phyloP scores from a whole-genome alignment of 495 filamentous ascomycete genomes.

The Parathielavia hyrcaniae region DNA sequence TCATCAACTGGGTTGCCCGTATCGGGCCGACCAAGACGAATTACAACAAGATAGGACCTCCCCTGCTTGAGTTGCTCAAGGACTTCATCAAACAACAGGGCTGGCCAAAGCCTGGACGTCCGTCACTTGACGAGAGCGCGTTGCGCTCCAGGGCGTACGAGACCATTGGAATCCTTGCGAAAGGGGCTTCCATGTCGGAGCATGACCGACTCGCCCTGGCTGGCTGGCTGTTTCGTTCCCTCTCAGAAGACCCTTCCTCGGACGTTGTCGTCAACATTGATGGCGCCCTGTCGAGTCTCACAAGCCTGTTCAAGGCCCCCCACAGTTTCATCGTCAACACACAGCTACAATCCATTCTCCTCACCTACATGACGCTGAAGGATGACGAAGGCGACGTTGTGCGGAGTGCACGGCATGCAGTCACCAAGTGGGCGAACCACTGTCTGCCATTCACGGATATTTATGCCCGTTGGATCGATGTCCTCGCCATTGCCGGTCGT shows the following conservation, averaged over 20 bases:
- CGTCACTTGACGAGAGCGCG: conserved; percentile 54
- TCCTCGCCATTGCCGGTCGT: conserved; percentile 65
- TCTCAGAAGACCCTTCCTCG: conserved; percentile 72
- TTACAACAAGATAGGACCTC: conserved; percentile 52
- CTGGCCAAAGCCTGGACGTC: conserved; percentile 62
- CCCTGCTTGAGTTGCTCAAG: conserved; percentile 62
- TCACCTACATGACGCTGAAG: conserved; percentile 59
- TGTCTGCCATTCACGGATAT: conserved; percentile 75
- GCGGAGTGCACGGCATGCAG: conserved; percentile 68
- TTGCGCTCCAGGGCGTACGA: conserved; percentile 75
- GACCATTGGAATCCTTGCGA: conserved; percentile 72
- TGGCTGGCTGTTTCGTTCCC: conserved; percentile 70
- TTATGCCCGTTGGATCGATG: conserved; percentile 77
- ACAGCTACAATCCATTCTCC: conserved; percentile 47
- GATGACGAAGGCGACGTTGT: conserved; percentile 49
- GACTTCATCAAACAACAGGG: conserved; percentile 74
- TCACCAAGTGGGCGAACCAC: conserved; percentile 85
- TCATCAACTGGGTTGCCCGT: conserved; percentile 79
- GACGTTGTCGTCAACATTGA: conserved; percentile 81
- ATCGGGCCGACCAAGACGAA: conserved; percentile 58
- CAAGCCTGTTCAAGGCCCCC: conserved; percentile 44
- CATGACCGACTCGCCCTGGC: conserved; percentile 54
- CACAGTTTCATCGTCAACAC: conserved; percentile 31
- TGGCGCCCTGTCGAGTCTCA: conserved; percentile 73
- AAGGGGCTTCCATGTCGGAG: conserved; percentile 45